Base-by-base conservation (phyloP, 2,329 filamentous ascomycete genomes). In the Nakataea oryzae region DNA sequence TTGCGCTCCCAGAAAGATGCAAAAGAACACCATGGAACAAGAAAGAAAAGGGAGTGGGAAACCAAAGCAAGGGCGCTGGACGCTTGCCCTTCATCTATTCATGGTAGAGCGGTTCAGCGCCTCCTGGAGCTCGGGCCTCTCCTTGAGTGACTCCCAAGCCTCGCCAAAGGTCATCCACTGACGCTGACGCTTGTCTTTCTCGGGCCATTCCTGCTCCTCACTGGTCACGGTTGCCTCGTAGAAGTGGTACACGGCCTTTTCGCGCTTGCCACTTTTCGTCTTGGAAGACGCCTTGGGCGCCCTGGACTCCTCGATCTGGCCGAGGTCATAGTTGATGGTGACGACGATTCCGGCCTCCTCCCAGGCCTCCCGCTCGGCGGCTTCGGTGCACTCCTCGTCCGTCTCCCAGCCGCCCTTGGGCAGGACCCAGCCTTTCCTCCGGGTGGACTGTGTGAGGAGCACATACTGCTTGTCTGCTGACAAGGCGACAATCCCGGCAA, bases 401-500 rank as follows among this genome's bases (percentile, higher is more conserved):
- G 86, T 88, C 75, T 99, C 95, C 93, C 95, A 99, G 64, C 95
- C 95, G 72, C 95, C 95, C 75, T 99, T 99, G 64, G 95, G 95
- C 63, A 99, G 82, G 56, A 99, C 95, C 95, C 95, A 99, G 70
- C 90, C 91, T 74, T 91, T 91, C 70, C 92, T 88, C 66, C 91
- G 86, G 61, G 90, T 93, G 62, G 92, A 96, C 78, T 97, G 92
- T 70, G 97, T 96, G 68, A 99, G 82, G 68, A 99, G 83, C 65
- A 99, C 93, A 74, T 90, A 88, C 69, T 86, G 87, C 74, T 91
- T 93, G 78, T 96, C 93, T 70, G 83, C 76, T 62, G 91, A 95
- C 67, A 97, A 81, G 66, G 95, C 91, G 58, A 99, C 95, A 63
- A 97, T 87, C 69, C 95, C 95, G 64, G 95, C 93, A 69, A 99